These are phyloP conservation scores for Saccharomyces hybrid DNA, from an alignment of 1,139 yeast genomes.

Conservation along the genomic window DNA sequence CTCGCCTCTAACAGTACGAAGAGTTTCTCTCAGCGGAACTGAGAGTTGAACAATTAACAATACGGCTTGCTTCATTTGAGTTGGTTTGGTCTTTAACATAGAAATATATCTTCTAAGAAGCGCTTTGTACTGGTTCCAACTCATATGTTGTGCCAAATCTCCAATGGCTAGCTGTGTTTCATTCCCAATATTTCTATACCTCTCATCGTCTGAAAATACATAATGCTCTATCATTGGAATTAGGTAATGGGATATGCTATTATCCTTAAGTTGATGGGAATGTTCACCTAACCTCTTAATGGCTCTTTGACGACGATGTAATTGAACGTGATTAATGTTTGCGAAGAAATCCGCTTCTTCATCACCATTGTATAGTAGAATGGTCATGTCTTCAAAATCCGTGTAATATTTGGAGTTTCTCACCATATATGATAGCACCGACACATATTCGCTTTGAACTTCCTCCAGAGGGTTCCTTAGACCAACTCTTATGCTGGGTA, in stretches of 20 bases:
- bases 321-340: constrained; percentile 76
- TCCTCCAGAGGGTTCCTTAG: constrained; percentile 56
- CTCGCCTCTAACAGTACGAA: constrained; percentile 18
- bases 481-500: constrained; percentile 66
- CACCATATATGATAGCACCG: constrained; percentile 57
- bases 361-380: constrained; percentile 57
- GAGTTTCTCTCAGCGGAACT: constrained; percentile 40
- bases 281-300: constrained; percentile 50
- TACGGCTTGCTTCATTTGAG: constrained; percentile 52
- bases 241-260: constrained; percentile 68
- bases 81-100: constrained; percentile 45
- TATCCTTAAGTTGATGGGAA: constrained; percentile 40
- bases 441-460: constrained; percentile 64
- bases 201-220: constrained; percentile 47
- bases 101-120: constrained; percentile 62
- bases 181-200: constrained; percentile 61
- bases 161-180: constrained; percentile 67
- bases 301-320: constrained; percentile 81
- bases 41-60: constrained; percentile 59
- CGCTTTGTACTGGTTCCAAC: constrained; percentile 80
- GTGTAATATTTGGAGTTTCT: constrained; percentile 41
- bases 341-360: constrained; percentile 82
- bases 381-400: constrained; percentile 61
- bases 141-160: constrained; percentile 47
- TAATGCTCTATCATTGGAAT: constrained; percentile 82